Base-by-base conservation (phyloP, 2,329 filamentous ascomycete species). In the Harringtonia aguacate region DNA sequence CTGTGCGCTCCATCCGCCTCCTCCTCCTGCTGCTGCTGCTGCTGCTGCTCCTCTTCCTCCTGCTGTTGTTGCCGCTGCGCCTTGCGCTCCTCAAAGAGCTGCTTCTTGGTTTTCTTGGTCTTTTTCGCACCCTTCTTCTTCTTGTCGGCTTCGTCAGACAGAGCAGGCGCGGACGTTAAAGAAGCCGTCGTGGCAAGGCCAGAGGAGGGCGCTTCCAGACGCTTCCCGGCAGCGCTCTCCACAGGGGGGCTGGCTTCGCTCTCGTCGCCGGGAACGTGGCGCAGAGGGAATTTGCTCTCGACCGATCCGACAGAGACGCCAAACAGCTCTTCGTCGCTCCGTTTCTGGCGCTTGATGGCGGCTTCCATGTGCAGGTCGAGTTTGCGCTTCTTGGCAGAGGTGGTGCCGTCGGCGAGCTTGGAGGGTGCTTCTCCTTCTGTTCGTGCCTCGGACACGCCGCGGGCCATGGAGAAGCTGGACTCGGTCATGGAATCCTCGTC, bases 61-160 rank as follows among this genome's bases (percentile, higher is more conserved):
- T 63, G 65, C 48, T 73, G 69, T 46, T 77, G 71, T 46, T 75
- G 68, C 47, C 69, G 67, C 50, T 77, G 62, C 12, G 74, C 74
- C 54, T 81, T 75, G 18, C 73, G 70, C 56, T 86, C 81, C 56
- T 84, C 79, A 37, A 83, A 74, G 3, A 85, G 59, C 56, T 88
- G 80, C 60, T 86, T 88, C 69, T 88, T 89, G 0, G 81, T 76
- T 61, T 85, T 87, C 67, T 77, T 77, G 60, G 84, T 86, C 66
- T 77, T 86, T 67, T 86, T 86, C 4, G 72, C 52, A 33, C 70
- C 68, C 60, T 79, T 81, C 61, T 75, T 77, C 58, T 74, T 75
- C 27, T 41, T 42, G 36, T 47, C 49, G 7, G 29, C 18, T 4
- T 64, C 59, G 10, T 56, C 59, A 15, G 64, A 61, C 0, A 64